Percentiles rank a stretch among this genome's conserved stretches.
Evolutionary conservation across 352 stramenopile genomes (phyloP).

Genomic region (Pythium vanterpoolii): DNA sequence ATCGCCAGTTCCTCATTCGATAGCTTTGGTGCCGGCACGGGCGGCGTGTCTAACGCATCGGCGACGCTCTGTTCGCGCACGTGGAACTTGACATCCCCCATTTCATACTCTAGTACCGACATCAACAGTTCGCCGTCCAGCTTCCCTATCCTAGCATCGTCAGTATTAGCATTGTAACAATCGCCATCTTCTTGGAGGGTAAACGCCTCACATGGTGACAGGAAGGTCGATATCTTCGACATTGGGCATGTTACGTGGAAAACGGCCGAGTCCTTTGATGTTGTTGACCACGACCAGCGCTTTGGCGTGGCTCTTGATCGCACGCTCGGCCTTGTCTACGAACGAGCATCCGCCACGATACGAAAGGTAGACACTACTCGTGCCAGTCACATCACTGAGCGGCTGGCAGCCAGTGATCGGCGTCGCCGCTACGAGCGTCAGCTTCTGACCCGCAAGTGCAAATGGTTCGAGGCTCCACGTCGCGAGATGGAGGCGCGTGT

Average conservation of each 20-base stretch:
- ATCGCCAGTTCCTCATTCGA: conserved; percentile 44
- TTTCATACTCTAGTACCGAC: conserved; percentile 54
- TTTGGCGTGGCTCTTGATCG: conserved; percentile 27
- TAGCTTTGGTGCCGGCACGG: conserved; percentile 29
- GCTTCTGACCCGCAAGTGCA: conserved; percentile 8
- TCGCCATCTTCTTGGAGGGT: background rate
- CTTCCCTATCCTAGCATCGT: conserved; percentile 62
- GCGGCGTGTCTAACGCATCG: conserved; percentile 13
- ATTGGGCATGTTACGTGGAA: conserved; percentile 32
- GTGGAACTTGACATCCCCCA: conserved; percentile 7
- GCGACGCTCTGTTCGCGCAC: conserved; percentile 33
- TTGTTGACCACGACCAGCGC: conserved; percentile 68
- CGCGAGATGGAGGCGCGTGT: conserved; percentile 48
- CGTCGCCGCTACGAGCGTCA: conserved; percentile 31
- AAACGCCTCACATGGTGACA: conserved; percentile 46
- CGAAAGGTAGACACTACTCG: conserved; percentile 30
- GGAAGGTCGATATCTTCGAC: conserved; percentile 36
- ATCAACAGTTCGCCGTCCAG: conserved; percentile 61
- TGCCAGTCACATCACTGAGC: background rate
- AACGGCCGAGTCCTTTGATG: conserved; percentile 50
- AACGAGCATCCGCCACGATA: conserved; percentile 64
- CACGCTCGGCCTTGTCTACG: conserved; percentile 57
- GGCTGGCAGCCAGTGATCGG: conserved; percentile 43
- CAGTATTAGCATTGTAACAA: background rate
- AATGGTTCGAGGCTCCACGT: conserved; percentile 50